Base-by-base conservation (phyloP, 2,329 filamentous ascomycete genomes). In the Coniochaeta prunicola region DNA sequence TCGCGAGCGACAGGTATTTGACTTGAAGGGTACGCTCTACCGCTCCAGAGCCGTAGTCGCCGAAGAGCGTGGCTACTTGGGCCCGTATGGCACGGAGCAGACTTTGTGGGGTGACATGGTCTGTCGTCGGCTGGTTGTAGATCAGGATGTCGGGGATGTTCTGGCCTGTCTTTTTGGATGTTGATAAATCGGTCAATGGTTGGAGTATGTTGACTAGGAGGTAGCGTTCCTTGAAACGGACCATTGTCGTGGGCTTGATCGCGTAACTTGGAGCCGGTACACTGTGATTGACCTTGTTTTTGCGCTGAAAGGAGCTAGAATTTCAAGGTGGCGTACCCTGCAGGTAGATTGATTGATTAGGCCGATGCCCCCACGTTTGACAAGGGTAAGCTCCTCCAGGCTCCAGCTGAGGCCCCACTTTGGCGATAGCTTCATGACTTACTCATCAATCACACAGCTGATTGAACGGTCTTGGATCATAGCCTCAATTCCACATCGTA, bases 191-290 rank as follows among this genome's bases (percentile, higher is more conserved):
- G 13, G 83, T 76, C 7, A 85, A 80, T 0, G 92, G 91, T 68
- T 97, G 97, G 53, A 97, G 80, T 64, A 97, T 92, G 70, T 96
- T 91, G 62, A 97, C 85, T n/a, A 97, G 85, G 19, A 99, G 83
- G 73, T 99, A 99, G 67, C 94, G 88, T 74, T 96, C 89, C 75
- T 99, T 99, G 65, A 97, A 85, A 70, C 94, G 91, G 61, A 99
- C 94, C 94, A 99, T 97, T 57, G 56, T 57, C 17, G 34, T 2
- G 24, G 21, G 33, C n/a, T 31, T 56, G 34, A 34, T 36, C 3
- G 53, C 10, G 17, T 13, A 21, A 5, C 21, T 24, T 55, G 31
- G 4, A 19, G 9, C 3, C 30, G 12, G 53, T 34, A 17, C 19
- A 3, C 6, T 33, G 53, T 55, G 33, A 10, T 34, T 50, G 45